These are phyloP conservation scores for Daphne laureola DNA, from an alignment of 441 rosid species.

Conservation along the genomic window DNA sequence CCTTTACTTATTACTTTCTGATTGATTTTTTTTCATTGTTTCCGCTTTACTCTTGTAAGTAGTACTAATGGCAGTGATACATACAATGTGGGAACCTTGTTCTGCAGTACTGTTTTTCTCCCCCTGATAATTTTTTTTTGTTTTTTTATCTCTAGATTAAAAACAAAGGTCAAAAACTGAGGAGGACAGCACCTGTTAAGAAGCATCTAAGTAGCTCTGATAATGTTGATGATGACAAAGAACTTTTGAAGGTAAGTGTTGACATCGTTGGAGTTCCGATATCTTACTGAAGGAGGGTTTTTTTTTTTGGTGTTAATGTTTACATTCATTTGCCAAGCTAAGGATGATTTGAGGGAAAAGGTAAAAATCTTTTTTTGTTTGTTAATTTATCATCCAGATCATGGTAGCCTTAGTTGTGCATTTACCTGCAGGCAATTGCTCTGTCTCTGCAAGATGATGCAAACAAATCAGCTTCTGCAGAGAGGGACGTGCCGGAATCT, in stretches of 20 bases:
- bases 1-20: too few relatives aligned
- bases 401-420: not conserved
- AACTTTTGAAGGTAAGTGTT: constrained; percentile 41
- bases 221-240: constrained; percentile 36
- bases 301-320: not conserved
- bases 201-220: constrained; percentile 22
- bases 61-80: too few relatives aligned
- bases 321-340: not conserved
- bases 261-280: not conserved
- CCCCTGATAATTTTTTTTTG: not conserved
- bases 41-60: too few relatives aligned
- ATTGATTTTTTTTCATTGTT: too few relatives aligned
- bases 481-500: constrained; percentile 5
- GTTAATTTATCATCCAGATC: too few relatives aligned
- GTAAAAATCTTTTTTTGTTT: not conserved
- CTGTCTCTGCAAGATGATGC: constrained; percentile 57
- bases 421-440: constrained; percentile 53
- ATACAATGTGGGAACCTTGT: too few relatives aligned
- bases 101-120: not conserved
- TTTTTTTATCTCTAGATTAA: constrained; percentile 22
- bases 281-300: not conserved
- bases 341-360: not conserved
- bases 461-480: constrained; percentile 18
- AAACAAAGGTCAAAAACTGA: constrained; percentile 28
- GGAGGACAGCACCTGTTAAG: constrained; percentile 25